phyloP scores from a whole-genome alignment of 1,284 basidiomycete genomes.

The Pterulicium gracile region DNA sequence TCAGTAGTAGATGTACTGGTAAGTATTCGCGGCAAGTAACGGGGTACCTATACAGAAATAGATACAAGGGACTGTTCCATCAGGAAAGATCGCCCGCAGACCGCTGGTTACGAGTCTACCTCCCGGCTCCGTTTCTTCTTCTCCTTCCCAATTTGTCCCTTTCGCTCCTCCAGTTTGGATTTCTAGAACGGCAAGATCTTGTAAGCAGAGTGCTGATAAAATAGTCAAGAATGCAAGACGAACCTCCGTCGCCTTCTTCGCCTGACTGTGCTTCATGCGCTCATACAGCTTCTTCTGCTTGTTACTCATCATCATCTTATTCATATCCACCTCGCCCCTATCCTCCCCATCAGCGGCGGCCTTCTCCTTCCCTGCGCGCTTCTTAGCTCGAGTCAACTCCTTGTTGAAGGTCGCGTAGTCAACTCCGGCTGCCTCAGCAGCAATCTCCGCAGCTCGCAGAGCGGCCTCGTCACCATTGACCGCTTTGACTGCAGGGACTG shows the following conservation, averaged over 20 bases:
- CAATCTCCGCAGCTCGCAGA: conserved; percentile 83
- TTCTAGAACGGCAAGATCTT: conserved; percentile 29
- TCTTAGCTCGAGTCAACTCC: conserved; percentile 49
- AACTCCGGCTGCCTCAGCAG: conserved; percentile 85
- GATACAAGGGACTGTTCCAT: no score
- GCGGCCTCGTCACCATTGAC: conserved; percentile 58
- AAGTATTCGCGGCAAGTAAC: no score
- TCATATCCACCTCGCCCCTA: conserved; percentile 76
- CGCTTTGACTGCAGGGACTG: conserved; percentile 39
- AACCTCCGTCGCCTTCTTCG: conserved; percentile 77
- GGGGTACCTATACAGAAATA: no score
- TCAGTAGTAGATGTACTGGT: no score
- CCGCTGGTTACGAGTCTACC: conserved; percentile 3
- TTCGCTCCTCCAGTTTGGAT: conserved; percentile 50
- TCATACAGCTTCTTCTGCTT: conserved; percentile 95
- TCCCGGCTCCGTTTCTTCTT: conserved; percentile 31
- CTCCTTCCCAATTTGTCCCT: conserved; percentile 46
- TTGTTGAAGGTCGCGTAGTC: conserved; percentile 80
- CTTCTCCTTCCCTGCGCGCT: conserved; percentile 13
- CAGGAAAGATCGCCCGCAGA: no score
- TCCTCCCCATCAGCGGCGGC: conserved; percentile 19
- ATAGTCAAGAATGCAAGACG: conserved; percentile 17
- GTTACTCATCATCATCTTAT: conserved; percentile 98
- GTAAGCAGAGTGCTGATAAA: conserved; percentile 8
- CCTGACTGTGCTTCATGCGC: conserved; percentile 85